These are phyloP conservation scores for Huntiella decipiens DNA, from an alignment of 2,329 filamentous ascomycete species.

Conservation along the genomic window DNA sequence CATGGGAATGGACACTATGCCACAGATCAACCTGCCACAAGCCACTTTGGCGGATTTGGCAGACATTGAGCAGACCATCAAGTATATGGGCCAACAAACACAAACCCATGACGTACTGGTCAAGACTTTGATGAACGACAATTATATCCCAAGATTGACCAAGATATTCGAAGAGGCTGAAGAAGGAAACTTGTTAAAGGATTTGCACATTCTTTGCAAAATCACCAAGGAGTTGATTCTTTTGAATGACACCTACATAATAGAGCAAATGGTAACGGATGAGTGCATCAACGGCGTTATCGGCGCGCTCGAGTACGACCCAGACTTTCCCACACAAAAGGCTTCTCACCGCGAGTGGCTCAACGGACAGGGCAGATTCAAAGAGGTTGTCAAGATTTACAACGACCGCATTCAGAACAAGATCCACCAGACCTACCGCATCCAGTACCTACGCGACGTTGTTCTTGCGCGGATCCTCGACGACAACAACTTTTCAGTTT, in stretches of 20 bases:
- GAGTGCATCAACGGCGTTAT: constrained; percentile 80
- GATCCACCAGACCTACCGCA: constrained; percentile 87
- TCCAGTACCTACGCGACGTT: constrained; percentile 97
- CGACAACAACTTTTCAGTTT: constrained; percentile 90
- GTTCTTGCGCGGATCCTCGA: constrained; percentile 89
- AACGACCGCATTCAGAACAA: constrained; percentile 66
- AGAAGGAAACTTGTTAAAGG: constrained; percentile 68
- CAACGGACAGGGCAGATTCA: constrained; percentile 72
- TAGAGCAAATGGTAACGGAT: constrained; percentile 84
- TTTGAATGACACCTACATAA: constrained; percentile 85
- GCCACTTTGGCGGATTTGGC: constrained; percentile 66
- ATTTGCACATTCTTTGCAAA: constrained; percentile 83
- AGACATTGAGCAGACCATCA: constrained; percentile 73
- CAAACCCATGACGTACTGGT: constrained; percentile 68
- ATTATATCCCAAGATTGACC: constrained; percentile 74
- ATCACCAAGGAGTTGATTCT: constrained; percentile 95
- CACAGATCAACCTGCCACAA: constrained; percentile 53
- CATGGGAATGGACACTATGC: constrained; percentile 42
- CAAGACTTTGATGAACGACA: constrained; percentile 68
- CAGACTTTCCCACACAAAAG: constrained; percentile 93
- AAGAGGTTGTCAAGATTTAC: constrained; percentile 87
- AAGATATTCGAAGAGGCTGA: constrained; percentile 78
- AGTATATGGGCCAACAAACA: constrained; percentile 54
- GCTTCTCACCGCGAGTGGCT: constrained; percentile 93
- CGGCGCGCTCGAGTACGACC: constrained; percentile 90